Evolutionary conservation across 2,329 filamentous ascomycete genomes (phyloP).

Genomic region (Colletotrichum melonis): DNA sequence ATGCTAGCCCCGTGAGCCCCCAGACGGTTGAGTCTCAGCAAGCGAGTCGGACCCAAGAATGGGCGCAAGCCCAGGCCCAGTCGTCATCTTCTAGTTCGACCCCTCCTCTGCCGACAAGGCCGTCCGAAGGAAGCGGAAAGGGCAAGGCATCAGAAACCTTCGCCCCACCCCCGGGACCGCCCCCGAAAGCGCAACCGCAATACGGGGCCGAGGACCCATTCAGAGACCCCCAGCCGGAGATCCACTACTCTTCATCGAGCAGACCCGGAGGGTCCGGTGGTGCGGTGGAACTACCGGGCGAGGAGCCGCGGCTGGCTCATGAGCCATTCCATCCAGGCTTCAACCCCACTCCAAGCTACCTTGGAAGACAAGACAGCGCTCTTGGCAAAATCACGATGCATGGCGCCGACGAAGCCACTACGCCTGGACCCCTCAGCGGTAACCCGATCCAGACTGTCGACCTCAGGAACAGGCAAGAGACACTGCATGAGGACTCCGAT

Average conservation of each 20-base stretch:
- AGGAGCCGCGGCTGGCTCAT: constrained; percentile 48
- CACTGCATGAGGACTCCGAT: constrained; percentile 39
- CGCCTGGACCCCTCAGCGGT: constrained; percentile 26
- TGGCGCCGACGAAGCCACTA: constrained; percentile 43
- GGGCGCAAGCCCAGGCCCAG: constrained; percentile 39
- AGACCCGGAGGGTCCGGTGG: constrained; percentile 37
- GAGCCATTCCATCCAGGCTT: constrained; percentile 55
- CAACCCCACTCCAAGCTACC: constrained; percentile 46
- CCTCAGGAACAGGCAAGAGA: constrained; percentile 34
- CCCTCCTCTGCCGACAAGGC: constrained; percentile 21
- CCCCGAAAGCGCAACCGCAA: constrained; percentile 46
- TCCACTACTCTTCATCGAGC: constrained; percentile 17
- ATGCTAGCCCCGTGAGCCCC: constrained; percentile 41
- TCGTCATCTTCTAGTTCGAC: constrained; percentile 31
- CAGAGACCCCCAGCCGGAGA: constrained; percentile 39
- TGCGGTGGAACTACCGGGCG: constrained; percentile 37
- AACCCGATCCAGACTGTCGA: constrained; percentile 31
- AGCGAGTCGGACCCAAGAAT: constrained; percentile 27
- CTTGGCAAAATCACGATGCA: constrained; percentile 55
- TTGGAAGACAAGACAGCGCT: constrained; percentile 53
- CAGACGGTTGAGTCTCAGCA: constrained; percentile 37
- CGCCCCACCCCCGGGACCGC: constrained; percentile 32
- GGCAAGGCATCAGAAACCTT: constrained; percentile 41
- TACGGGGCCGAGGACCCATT: constrained; percentile 42
- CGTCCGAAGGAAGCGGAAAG: constrained; percentile 38